A percentile compares a stretch with the other conserved stretches of the same genome.
phyloP scores from a whole-genome alignment of 2,329 filamentous ascomycete species.

The Aureobasidium subglaciale region DNA sequence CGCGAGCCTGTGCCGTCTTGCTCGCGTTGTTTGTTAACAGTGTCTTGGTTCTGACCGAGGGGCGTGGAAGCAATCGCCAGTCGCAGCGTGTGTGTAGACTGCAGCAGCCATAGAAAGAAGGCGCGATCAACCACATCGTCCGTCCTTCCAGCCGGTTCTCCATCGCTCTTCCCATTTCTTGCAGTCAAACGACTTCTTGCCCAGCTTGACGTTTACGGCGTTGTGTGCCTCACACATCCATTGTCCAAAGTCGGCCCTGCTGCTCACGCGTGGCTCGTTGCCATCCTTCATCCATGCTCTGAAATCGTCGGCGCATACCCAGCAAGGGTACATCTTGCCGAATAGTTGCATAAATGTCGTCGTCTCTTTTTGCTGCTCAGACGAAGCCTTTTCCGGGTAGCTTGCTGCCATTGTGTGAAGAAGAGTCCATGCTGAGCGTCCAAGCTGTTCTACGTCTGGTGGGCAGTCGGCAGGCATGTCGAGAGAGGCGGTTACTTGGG shows the following conservation, averaged over 20 bases:
- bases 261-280: slow-evolving; percentile 57
- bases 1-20: neutral
- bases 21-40: neutral
- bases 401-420: slow-evolving; percentile 84
- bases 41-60: neutral
- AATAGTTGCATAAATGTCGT: slow-evolving; percentile 72
- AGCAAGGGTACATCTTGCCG: slow-evolving; percentile 86
- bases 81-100: neutral
- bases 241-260: slow-evolving; percentile 62
- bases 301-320: slow-evolving; percentile 91
- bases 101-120: neutral
- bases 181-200: slow-evolving; percentile 89
- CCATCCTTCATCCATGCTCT: slow-evolving; percentile 65
- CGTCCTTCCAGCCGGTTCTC: slow-evolving; percentile 79
- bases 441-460: slow-evolving; percentile 70
- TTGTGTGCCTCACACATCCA: slow-evolving; percentile 87
- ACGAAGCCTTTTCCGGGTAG: slow-evolving; percentile 66
- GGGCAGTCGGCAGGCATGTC: slow-evolving; percentile 18
- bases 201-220: slow-evolving; percentile 80
- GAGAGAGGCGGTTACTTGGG: slow-evolving; percentile 15
- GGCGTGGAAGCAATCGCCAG: neutral
- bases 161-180: slow-evolving; percentile 86
- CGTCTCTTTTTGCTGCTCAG: slow-evolving; percentile 67
- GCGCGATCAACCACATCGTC: slow-evolving; percentile 50
- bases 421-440: slow-evolving; percentile 85